Evolutionary conservation across 176 grass and related monocot species (phyloP).

Genomic region (Carex parvula): DNA sequence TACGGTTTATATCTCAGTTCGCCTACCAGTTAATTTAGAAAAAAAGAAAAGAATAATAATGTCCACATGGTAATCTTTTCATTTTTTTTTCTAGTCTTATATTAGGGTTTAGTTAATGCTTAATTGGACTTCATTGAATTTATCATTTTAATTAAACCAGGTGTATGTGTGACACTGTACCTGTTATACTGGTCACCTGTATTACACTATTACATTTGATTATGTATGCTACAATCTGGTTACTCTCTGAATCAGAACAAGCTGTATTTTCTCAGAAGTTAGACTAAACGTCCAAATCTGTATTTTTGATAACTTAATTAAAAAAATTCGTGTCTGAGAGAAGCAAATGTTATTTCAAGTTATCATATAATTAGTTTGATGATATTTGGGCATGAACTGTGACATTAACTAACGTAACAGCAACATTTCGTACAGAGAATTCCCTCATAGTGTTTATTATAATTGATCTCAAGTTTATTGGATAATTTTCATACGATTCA

Average conservation of each 20-base stretch:
- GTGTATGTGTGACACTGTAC: neutral
- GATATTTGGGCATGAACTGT: neutral
- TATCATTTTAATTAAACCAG: neutral
- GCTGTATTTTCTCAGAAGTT: neutral
- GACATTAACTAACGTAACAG: neutral
- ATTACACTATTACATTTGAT: neutral
- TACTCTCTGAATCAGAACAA: neutral
- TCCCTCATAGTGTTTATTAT: neutral
- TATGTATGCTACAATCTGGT: neutral
- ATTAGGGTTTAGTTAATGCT: neutral
- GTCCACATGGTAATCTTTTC: neutral
- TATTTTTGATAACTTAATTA: too few relatives aligned
- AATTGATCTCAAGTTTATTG: neutral
- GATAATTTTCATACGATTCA: neutral
- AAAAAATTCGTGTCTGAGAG: too few relatives aligned
- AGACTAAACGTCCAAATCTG: too few relatives aligned
- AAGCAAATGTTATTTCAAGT: too few relatives aligned
- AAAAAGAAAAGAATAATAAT: neutral
- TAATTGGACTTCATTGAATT: neutral
- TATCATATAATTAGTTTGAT: too few relatives aligned
- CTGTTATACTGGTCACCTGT: neutral
- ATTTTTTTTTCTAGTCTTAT: neutral
- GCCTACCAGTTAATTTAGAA: neutral
- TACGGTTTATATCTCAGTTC: conserved; percentile 66
- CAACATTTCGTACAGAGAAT: neutral